A percentile compares a stretch with the other conserved stretches of the same genome.
Evolutionary conservation across 2,329 filamentous ascomycete genomes (phyloP).

Genomic region (Helotiales sp.): DNA sequence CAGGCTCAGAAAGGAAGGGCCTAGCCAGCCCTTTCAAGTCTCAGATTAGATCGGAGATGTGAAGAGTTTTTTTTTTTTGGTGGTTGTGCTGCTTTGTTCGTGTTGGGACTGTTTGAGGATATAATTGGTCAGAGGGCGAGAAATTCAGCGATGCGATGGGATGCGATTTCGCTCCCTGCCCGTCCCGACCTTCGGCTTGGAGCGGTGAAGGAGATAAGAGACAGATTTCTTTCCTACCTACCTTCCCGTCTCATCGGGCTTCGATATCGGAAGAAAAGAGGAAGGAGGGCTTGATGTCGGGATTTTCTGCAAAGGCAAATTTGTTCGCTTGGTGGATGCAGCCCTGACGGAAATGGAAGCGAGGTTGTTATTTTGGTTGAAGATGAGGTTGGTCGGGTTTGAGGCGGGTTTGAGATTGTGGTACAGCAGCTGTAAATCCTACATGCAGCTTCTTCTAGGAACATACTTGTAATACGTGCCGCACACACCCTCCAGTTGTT

Average conservation of each 20-base stretch:
- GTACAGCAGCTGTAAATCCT: background rate
- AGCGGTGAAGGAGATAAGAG: slow-evolving; percentile 4
- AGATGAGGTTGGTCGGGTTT: background rate
- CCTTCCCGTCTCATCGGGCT: background rate
- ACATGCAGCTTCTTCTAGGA: background rate
- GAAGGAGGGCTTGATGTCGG: background rate
- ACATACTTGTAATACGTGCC: background rate
- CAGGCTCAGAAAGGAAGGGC: background rate
- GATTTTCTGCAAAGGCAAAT: background rate
- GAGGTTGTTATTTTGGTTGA: background rate
- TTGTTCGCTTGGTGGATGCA: background rate
- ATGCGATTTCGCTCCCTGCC: background rate
- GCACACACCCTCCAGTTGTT: background rate
- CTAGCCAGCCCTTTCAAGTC: background rate
- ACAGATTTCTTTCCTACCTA: background rate
- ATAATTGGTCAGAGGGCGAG: slow-evolving; percentile 6
- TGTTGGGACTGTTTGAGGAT: background rate
- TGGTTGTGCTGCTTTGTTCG: background rate
- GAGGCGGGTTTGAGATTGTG: background rate
- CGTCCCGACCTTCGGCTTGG: background rate
- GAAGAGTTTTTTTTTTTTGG: background rate
- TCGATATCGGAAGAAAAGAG: background rate
- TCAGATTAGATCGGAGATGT: slow-evolving; percentile 1
- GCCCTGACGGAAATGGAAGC: background rate
- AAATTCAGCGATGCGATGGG: background rate